phyloP scores from a whole-genome alignment of 2,329 filamentous ascomycete species.

The Curvularia verruculosa region DNA sequence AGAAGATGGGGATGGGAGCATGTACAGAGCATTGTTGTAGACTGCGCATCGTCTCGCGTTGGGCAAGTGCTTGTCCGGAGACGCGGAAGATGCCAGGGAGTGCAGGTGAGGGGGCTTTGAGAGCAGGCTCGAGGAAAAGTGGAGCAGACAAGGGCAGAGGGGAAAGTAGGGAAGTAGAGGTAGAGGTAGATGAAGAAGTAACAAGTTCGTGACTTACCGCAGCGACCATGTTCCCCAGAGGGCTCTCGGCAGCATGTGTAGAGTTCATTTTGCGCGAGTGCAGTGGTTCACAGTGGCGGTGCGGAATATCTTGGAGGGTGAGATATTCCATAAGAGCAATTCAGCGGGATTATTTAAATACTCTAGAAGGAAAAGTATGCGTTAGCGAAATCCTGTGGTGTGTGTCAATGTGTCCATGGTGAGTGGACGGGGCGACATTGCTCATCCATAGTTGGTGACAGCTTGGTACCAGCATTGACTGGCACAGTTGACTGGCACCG shows the following conservation, averaged over 20 bases:
- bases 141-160: slow-evolving; percentile 2
- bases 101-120: not conserved
- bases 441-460: slow-evolving; percentile 20
- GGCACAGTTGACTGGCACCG: slow-evolving; percentile 14
- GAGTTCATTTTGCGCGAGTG: slow-evolving; percentile 40
- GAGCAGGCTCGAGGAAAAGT: slow-evolving; percentile 3
- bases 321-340: slow-evolving; percentile 45
- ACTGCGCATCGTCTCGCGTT: not conserved
- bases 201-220: slow-evolving; percentile 36
- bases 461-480: slow-evolving; percentile 16
- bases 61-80: not conserved
- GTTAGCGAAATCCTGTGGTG: slow-evolving; percentile 7
- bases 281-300: slow-evolving; percentile 38
- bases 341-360: slow-evolving; percentile 16
- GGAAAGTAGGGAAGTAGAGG: slow-evolving; percentile 6
- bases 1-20: not conserved
- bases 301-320: slow-evolving; percentile 48
- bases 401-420: slow-evolving; percentile 12
- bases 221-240: slow-evolving; percentile 33
- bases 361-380: slow-evolving; percentile 9
- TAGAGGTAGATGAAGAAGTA: slow-evolving; percentile 4
- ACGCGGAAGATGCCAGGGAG: slow-evolving; percentile 7
- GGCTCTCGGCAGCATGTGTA: slow-evolving; percentile 30
- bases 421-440: slow-evolving; percentile 6
- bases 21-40: not conserved